These are phyloP conservation scores for Paraphaeosphaeria minitans DNA, from an alignment of 2,329 filamentous ascomycete genomes.

Conservation along the genomic window DNA sequence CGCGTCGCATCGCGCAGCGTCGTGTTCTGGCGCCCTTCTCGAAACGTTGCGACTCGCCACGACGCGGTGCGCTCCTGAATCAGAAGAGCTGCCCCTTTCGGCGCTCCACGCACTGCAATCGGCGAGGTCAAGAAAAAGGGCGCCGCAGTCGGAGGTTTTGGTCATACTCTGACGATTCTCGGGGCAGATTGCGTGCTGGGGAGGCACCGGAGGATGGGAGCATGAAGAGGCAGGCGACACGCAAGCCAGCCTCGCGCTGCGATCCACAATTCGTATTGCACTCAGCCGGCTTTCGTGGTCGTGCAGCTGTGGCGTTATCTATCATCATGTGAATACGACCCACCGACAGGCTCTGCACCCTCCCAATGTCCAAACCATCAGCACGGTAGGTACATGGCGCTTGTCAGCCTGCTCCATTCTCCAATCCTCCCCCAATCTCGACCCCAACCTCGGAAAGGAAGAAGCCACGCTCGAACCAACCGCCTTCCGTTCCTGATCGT, in stretches of 20 bases:
- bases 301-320: neutral
- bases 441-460: constrained; percentile 3
- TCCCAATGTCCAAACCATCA: constrained; percentile 2
- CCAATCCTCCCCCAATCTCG: constrained; percentile 5
- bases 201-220: neutral
- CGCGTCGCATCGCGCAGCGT: constrained; percentile 7
- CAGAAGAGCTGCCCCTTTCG: neutral
- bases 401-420: neutral
- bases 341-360: neutral
- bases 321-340: neutral
- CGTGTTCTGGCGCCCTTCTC: constrained; percentile 5
- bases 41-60: constrained; percentile 1
- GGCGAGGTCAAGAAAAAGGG: neutral
- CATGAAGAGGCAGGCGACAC: neutral
- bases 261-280: neutral
- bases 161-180: constrained; percentile 1
- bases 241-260: neutral
- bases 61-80: neutral
- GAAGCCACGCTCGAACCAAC: constrained; percentile 8
- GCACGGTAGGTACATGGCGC: constrained; percentile 1
- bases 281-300: neutral
- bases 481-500: constrained; percentile 8
- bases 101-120: neutral
- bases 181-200: neutral
- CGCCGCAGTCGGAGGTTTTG: constrained; percentile 4